Evolutionary conservation across 192 early-diverging fungal species (phyloP), one percentile per base, ranked within the genome.

Genomic region (Coemansia sp.): DNA sequence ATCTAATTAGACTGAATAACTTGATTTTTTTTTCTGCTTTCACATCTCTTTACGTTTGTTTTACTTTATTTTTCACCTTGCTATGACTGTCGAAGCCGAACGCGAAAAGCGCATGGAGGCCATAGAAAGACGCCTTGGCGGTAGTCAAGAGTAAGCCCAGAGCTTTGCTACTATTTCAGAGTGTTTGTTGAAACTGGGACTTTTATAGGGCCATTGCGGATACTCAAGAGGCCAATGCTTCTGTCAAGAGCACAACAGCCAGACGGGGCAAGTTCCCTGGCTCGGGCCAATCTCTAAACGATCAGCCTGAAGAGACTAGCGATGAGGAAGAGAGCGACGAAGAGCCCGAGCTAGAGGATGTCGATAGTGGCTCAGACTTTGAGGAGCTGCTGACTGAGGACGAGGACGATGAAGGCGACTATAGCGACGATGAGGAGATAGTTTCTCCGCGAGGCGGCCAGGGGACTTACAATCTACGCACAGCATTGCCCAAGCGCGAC

Each of bases 391-490:
- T 33, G 28, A 50, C 48, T 6, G 67, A 63, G 3, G 64, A 63
- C 20, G 68, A 60, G 3, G 57, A 64, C 0, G 57, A 55, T 16
- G 47, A 72, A 1, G 58, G 47, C n/a, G 55, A 46, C 43, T 50
- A 49, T 8, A 65, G 45, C 38, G 60, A 50, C n/a, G 59, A 60
- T 2, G 67, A 70, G 15, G 54, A 59, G 26, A 28, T 30, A 20
- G 37, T 45, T 15, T n/a, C 40, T 42, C 18, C 52, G 18, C 66
- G 73, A 6, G 63, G 73, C 53, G 73, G 73, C 41, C 68, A 55
- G 21, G 49, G 59, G 15, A 57, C 45, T 1, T 77, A 77, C 54
- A 77, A 77, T 33, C 52, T 77, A 42, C 73, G 73, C 40, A 30
- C 65, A 3, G 47, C 59, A 13, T 37, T 19, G 36, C 37, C 48